Evolutionary conservation across 1,284 basidiomycete genomes (phyloP).

Genomic region (Earliella scabrosa): DNA sequence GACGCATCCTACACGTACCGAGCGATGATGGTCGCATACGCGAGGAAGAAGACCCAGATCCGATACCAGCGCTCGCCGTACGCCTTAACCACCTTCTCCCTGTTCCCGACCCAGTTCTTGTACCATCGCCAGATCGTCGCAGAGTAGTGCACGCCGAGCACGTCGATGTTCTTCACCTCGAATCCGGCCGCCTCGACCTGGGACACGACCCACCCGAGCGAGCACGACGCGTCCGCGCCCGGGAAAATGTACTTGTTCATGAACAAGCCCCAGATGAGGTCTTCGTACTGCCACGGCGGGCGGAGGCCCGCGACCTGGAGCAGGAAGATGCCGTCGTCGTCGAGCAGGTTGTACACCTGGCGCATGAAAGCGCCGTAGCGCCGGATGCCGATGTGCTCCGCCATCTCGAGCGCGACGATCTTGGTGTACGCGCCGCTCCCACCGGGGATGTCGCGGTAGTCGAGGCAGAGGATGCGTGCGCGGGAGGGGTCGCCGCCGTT

Average conservation of each 20-base stretch:
- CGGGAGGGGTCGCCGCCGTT: conserved; percentile 74
- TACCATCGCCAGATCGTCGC: conserved; percentile 96
- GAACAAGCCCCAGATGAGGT: conserved; percentile 94
- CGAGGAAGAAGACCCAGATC: conserved; percentile 91
- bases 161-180: conserved; percentile 96
- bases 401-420: conserved; percentile 98
- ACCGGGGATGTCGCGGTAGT: conserved; percentile 92
- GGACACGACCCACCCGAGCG: conserved; percentile 93
- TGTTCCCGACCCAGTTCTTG: conserved; percentile 92
- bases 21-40: conserved; percentile 75
- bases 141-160: conserved; percentile 95
- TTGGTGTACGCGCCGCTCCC: conserved; percentile 86
- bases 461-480: conserved; percentile 92
- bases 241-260: conserved; percentile 99
- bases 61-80: conserved; percentile 95
- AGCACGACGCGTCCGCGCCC: conserved; percentile 95
- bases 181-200: conserved; percentile 92
- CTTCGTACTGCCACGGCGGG: conserved; percentile 96
- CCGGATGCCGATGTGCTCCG: conserved; percentile 97
- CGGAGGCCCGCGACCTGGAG: conserved; percentile 97
- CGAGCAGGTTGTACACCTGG: conserved; percentile 92
- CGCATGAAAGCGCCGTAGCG: conserved; percentile 90
- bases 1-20: conserved; percentile 45
- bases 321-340: conserved; percentile 94
- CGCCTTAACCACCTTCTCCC: conserved; percentile 85